phyloP scores from a whole-genome alignment of 1,139 yeast species.

The Protomyces lactucae-debilis region DNA sequence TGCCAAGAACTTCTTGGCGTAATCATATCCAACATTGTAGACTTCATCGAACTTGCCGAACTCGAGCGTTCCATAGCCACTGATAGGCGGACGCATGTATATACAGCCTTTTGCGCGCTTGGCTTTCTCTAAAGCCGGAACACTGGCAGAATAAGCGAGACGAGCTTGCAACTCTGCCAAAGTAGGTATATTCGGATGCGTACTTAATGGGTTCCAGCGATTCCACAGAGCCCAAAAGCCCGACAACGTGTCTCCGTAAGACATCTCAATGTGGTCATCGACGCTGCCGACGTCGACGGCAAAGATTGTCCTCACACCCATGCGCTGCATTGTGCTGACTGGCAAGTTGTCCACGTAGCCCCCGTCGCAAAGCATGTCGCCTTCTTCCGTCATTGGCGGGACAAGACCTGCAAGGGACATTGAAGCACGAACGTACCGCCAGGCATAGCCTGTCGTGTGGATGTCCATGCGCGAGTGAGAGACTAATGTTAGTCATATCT shows the following conservation, averaged over 20 bases:
- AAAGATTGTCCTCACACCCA: conserved; percentile 81
- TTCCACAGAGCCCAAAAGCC: conserved; percentile 89
- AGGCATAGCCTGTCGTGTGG: conserved; percentile 85
- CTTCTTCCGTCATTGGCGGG: conserved; percentile 81
- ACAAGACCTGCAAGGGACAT: conserved; percentile 93
- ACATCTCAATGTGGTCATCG: conserved; percentile 86
- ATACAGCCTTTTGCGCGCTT: conserved; percentile 79
- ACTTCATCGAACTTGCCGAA: conserved; percentile 90
- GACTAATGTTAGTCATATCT: conserved; percentile 36
- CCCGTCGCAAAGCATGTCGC: conserved; percentile 90
- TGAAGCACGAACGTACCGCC: conserved; percentile 93
- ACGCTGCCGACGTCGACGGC: conserved; percentile 98
- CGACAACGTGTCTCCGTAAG: conserved; percentile 85
- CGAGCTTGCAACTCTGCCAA: conserved; percentile 71
- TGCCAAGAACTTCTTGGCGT: conserved; percentile 58
- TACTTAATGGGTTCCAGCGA: conserved; percentile 85
- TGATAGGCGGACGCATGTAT: conserved; percentile 93
- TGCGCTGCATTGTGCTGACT: conserved; percentile 75
- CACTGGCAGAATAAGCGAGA: conserved; percentile 91
- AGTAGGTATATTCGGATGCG: conserved; percentile 82
- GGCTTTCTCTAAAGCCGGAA: conserved; percentile 83
- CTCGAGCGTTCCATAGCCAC: conserved; percentile 82
- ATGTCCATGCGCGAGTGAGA: conserved; percentile 94
- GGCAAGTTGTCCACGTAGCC: conserved; percentile 94
- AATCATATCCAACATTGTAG: conserved; percentile 66